phyloP scores from a whole-genome alignment of 2,329 filamentous ascomycete genomes.

The Penicillium glabrum region DNA sequence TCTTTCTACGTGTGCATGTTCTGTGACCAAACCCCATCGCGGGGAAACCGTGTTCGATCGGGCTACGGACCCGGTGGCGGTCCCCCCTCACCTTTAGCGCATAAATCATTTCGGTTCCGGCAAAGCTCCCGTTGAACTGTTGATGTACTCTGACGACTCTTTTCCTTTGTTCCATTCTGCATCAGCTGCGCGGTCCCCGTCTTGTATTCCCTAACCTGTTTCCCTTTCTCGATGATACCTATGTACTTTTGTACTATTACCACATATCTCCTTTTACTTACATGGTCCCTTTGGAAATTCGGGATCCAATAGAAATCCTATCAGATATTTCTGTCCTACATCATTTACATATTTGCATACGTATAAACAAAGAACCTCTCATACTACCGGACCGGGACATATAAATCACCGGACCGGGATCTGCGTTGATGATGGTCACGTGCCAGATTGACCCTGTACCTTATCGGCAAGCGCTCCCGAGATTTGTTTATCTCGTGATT shows the following conservation, averaged over 20 bases:
- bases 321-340: not conserved
- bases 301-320: not conserved
- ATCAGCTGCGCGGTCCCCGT: constrained; percentile 19
- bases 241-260: constrained; percentile 5
- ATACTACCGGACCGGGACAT: not conserved
- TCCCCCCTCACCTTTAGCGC: constrained; percentile 42
- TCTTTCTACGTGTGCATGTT: constrained; percentile 54
- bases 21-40: constrained; percentile 48
- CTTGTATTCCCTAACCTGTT: not conserved
- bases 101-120: constrained; percentile 42
- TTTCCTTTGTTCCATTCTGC: constrained; percentile 20
- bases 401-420: not conserved
- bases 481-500: not conserved
- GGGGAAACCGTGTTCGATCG: constrained; percentile 36
- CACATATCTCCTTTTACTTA: not conserved
- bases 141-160: constrained; percentile 11
- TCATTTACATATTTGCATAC: not conserved
- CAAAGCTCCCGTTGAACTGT: constrained; percentile 15
- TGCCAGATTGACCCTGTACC: not conserved
- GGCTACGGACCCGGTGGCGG: constrained; percentile 32
- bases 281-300: not conserved
- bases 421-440: not conserved
- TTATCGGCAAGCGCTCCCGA: not conserved
- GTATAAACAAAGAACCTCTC: not conserved
- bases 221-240: constrained; percentile 15